phyloP scores from a whole-genome alignment of 2,329 filamentous ascomycete species.

The Penicillium sp. region DNA sequence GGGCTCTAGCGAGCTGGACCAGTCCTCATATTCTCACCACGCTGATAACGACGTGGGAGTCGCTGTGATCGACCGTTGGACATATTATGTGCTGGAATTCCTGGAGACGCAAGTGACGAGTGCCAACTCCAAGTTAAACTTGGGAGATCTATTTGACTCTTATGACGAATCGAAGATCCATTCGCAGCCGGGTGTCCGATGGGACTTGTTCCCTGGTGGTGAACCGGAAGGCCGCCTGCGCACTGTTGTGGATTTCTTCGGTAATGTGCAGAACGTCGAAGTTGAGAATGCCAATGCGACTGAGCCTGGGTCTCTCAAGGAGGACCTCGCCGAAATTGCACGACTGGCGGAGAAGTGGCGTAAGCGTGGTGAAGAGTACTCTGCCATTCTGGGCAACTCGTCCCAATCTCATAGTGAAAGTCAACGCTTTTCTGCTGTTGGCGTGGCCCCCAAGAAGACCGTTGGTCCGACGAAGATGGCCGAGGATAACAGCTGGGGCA shows the following conservation, averaged over 20 bases:
- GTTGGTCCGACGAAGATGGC: conserved; percentile 62
- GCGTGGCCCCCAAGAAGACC: conserved; percentile 41
- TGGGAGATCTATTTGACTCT: conserved; percentile 94
- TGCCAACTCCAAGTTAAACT: conserved; percentile 81
- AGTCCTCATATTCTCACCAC: conserved; percentile 96
- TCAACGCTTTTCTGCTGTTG: conserved; percentile 19
- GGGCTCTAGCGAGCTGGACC: conserved; percentile 92
- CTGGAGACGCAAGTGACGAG: conserved; percentile 88
- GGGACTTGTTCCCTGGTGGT: conserved; percentile 91
- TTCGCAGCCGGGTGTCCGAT: conserved; percentile 86
- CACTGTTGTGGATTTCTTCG: conserved; percentile 94
- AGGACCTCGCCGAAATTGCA: conserved; percentile 77
- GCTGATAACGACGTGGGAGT: conserved; percentile 98
- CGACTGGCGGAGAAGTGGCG: conserved; percentile 60
- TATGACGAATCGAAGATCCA: conserved; percentile 96
- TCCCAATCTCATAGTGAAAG: conserved; percentile 18
- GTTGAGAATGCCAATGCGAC: conserved; percentile 68
- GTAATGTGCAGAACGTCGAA: conserved; percentile 96
- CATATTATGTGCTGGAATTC: conserved; percentile 98
- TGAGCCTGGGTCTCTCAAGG: conserved; percentile 57
- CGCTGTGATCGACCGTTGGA: conserved; percentile 97
- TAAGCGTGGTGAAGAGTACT: conserved; percentile 40
- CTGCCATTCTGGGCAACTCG: conserved; percentile 30
- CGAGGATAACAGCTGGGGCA: conserved; percentile 69
- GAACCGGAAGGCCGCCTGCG: conserved; percentile 76